Base-by-base conservation (phyloP, 1,284 basidiomycete species). In the Takashimella koratensis region DNA sequence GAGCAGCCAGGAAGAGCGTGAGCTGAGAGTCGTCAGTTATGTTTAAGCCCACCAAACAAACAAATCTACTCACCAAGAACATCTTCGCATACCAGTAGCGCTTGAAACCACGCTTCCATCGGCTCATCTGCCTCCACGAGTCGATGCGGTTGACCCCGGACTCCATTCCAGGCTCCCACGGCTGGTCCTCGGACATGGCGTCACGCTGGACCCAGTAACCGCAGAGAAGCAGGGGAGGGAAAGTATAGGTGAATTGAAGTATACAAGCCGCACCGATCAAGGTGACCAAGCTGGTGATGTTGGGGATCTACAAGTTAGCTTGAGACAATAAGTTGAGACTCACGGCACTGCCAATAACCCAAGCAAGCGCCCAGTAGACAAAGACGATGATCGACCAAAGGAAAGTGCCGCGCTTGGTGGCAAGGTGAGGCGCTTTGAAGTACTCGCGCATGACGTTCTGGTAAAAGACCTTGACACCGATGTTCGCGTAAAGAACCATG, bases 401-500 rank as follows among this genome's bases (percentile, higher is more conserved):
- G 43, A 79, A 58, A 24, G 79, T 77, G 8, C 84, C 84, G 21
- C 66, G 65, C 5, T 53, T 65, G 22, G 68, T 73, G 63, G 81
- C 79, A 27, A 86, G 70, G 2, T 74, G 70, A 0, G 85, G 84
- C 0, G 83, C 84, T n/a, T 76, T 67, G 62, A 84, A 76, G 65
- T 80, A 73, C 13, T 77, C 79, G 48, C 84, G 79, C 5, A 86
- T 63, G 5, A 61, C 48, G 54, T 52, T 50, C 43, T 53, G 55
- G 51, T 61, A 61, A 49, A 58, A 52, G 6, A 61, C 54, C 49
- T 61, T 61, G 56, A 49, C 48, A 10, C 59, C 59, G 49, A 86
- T 83, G 68, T 85, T 84, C 11, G 82, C 81, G 58, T 86, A 87
- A 36, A 86, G 64, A 13, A 84, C 82, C 21, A 81, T 83, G 1